These are phyloP conservation scores for Saturnispora saitoi DNA, from an alignment of 805 yeast species.

Conservation along the genomic window DNA sequence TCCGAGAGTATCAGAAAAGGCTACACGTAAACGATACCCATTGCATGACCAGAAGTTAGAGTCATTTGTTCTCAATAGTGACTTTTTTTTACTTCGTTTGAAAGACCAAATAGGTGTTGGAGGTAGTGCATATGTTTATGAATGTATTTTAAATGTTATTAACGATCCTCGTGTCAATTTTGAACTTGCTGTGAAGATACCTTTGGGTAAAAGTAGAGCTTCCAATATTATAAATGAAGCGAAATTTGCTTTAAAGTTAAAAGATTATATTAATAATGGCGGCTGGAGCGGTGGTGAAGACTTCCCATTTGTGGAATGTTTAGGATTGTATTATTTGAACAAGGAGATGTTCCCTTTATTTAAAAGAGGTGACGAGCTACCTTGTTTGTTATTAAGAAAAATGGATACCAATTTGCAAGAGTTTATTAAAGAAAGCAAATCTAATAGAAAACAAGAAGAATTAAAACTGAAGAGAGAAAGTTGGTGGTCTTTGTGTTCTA, in stretches of 20 bases:
- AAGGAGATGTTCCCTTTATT: constrained; percentile 20
- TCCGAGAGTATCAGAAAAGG: background rate
- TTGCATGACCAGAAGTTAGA: constrained; percentile 14
- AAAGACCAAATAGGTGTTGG: constrained; percentile 22
- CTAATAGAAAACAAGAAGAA: constrained; percentile 5
- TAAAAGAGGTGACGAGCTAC: constrained; percentile 20
- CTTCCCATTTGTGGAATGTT: constrained; percentile 23
- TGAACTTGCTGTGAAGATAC: constrained; percentile 25
- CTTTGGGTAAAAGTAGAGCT: constrained; percentile 20
- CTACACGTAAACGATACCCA: constrained; percentile 10
- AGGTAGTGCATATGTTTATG: constrained; percentile 25
- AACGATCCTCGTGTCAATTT: constrained; percentile 8
- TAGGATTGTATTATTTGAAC: constrained; percentile 24
- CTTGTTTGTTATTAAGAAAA: constrained; percentile 23
- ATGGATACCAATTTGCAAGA: constrained; percentile 24
- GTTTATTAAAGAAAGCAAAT: constrained; percentile 13
- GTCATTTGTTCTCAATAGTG: constrained; percentile 17
- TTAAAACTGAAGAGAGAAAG: constrained; percentile 18
- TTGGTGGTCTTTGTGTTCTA: constrained; percentile 29
- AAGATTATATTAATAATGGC: constrained; percentile 16
- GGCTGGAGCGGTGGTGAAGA: constrained; percentile 4
- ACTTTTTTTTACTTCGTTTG: constrained; percentile 17
- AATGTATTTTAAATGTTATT: constrained; percentile 13
- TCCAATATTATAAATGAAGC: constrained; percentile 23
- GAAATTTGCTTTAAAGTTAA: constrained; percentile 16